Percentiles rank a stretch among this genome's conserved stretches.
Evolutionary conservation across 2,329 filamentous ascomycete genomes (phyloP).

Genomic region (Acarospora socialis): DNA sequence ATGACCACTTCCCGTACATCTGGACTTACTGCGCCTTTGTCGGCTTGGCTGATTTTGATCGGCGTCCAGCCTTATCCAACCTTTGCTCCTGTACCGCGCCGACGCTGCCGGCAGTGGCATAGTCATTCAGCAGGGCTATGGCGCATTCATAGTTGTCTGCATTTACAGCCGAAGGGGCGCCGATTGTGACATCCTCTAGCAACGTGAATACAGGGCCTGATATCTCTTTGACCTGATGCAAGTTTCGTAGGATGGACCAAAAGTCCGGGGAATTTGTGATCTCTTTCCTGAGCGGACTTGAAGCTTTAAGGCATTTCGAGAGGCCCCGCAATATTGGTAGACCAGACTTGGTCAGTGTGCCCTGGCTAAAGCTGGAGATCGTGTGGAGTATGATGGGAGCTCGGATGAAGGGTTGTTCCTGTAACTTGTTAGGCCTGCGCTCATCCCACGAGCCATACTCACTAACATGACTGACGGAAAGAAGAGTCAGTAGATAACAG

Average conservation of each 20-base stretch:
- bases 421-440: slow-evolving; percentile 5
- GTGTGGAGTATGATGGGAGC: slow-evolving; percentile 83
- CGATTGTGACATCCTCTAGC: slow-evolving; percentile 44
- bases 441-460: neutral
- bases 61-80: slow-evolving; percentile 39
- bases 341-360: slow-evolving; percentile 61
- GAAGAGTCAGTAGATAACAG: slow-evolving; percentile 70
- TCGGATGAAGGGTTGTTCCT: slow-evolving; percentile 84
- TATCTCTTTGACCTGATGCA: slow-evolving; percentile 55
- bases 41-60: slow-evolving; percentile 28
- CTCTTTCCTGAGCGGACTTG: slow-evolving; percentile 69
- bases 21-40: slow-evolving; percentile 40
- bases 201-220: slow-evolving; percentile 73
- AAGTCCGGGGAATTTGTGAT: slow-evolving; percentile 95
- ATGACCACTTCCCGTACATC: too few relatives aligned
- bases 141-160: slow-evolving; percentile 92
- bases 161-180: slow-evolving; percentile 64
- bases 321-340: slow-evolving; percentile 65
- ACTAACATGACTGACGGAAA: slow-evolving; percentile 74
- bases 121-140: slow-evolving; percentile 72
- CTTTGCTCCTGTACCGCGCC: slow-evolving; percentile 57
- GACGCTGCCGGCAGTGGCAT: slow-evolving; percentile 68
- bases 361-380: slow-evolving; percentile 73
- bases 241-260: slow-evolving; percentile 72
- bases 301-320: slow-evolving; percentile 61